Evolutionary conservation across 805 yeast genomes (phyloP), one percentile per base, ranked within the genome.

Genomic region (Wickerhamomyces bisporus): DNA sequence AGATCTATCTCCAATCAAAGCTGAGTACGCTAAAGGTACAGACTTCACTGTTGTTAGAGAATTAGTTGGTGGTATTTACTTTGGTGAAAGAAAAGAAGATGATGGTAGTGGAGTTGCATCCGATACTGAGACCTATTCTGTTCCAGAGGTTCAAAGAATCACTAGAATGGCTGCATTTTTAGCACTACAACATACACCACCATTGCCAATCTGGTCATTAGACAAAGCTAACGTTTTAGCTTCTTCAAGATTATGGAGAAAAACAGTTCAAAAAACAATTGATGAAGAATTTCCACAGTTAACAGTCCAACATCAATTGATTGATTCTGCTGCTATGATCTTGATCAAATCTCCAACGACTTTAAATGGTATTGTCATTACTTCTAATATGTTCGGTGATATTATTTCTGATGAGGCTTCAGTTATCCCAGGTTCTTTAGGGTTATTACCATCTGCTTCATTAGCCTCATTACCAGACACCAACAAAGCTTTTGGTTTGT

Each of bases 271-370:
- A 50, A 78, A 81, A 56, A 85, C 89, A 32, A 83, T 93, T 50
- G 66, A 72, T 44, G 77, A 80, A 44, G 98, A 93, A 65, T 93
- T 93, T 72, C 98, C 98, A 38, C 84, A 81, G 53, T 70, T 93
- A 55, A 75, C 73, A 20, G 72, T 89, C 32, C 86, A 91, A 62
- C 96, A 93, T 66, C 98, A 93, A 71, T 76, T 93, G 63, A 91
- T 93, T 55, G 98, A 93, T 66, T 89, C 98, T 12, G 98, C 98
- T 37, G 98, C 98, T 35, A 93, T 93, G 98, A 91, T 91, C 58
- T 70, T 93, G 52, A 85, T 93, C 53, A 88, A 93, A 67, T 79
- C 76, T 45, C 98, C 98, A 54, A 83, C 89, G 30, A 80, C 80
- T 51, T 75, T 93, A 59, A 93, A 93, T 61, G 98, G 98, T 65